A percentile compares a stretch with the other conserved stretches of the same genome.
These are phyloP conservation scores for Aspergillus oerlinghausenensis DNA, from an alignment of 2,329 filamentous ascomycete genomes.

Conservation along the genomic window DNA sequence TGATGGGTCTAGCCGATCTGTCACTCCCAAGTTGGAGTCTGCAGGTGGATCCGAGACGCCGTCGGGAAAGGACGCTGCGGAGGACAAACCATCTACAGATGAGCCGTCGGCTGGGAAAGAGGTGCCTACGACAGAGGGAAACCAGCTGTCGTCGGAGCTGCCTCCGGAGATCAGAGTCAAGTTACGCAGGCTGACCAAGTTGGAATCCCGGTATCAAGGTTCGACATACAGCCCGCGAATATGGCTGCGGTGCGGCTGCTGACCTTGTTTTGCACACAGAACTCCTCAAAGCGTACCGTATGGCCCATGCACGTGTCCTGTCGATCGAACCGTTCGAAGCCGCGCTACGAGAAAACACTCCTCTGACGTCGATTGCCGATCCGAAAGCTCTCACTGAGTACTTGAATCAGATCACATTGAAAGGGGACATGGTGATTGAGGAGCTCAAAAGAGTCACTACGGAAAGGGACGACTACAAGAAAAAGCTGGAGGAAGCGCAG, in stretches of 20 bases:
- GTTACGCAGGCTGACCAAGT: slow-evolving; percentile 80
- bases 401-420: slow-evolving; percentile 76
- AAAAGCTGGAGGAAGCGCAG: slow-evolving; percentile 66
- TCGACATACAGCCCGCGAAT: slow-evolving; percentile 13
- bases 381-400: slow-evolving; percentile 83
- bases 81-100: slow-evolving; percentile 19
- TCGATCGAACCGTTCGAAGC: slow-evolving; percentile 93
- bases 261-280: slow-evolving; percentile 50
- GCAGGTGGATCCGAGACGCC: slow-evolving; percentile 28
- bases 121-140: slow-evolving; percentile 18
- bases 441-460: slow-evolving; percentile 82
- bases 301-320: slow-evolving; percentile 80
- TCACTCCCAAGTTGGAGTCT: slow-evolving; percentile 52
- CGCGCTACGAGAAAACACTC: slow-evolving; percentile 84
- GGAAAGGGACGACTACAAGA: slow-evolving; percentile 76
- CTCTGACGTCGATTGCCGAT: slow-evolving; percentile 81
- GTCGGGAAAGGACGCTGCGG: slow-evolving; percentile 17
- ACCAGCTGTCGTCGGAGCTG: slow-evolving; percentile 49
- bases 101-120: slow-evolving; percentile 17
- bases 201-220: slow-evolving; percentile 85
- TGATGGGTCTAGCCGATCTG: slow-evolving; percentile 60
- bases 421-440: slow-evolving; percentile 88
- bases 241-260: not conserved
- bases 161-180: slow-evolving; percentile 70
- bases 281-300: slow-evolving; percentile 82